These are phyloP conservation scores for Casaregolazyma suthepensis DNA, from an alignment of 1,139 yeast genomes.

Conservation along the genomic window DNA sequence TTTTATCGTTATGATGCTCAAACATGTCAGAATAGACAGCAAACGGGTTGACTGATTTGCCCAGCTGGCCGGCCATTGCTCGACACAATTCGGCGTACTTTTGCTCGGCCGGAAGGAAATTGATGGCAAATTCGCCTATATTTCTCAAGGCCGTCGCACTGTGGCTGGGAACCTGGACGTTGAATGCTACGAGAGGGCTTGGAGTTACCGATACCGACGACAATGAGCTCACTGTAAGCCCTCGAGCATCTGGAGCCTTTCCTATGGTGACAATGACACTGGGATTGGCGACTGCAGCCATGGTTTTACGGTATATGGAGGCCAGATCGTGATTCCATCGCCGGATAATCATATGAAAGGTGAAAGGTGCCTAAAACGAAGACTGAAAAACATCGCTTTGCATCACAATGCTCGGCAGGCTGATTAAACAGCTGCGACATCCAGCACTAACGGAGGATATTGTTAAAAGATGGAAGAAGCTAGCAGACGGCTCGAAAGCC, in stretches of 20 bases:
- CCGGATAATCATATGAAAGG: conserved; percentile 5
- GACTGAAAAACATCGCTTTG: not conserved
- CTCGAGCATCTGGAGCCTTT: conserved; percentile 30
- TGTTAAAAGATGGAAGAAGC: not conserved
- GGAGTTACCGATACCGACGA: conserved; percentile 73
- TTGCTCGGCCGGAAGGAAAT: conserved; percentile 56
- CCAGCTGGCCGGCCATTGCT: conserved; percentile 33
- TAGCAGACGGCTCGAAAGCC: not conserved
- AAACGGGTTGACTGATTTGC: conserved; percentile 32
- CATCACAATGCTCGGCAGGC: conserved; percentile 2
- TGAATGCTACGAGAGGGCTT: conserved; percentile 68
- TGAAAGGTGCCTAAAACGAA: not conserved
- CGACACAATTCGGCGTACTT: conserved; percentile 40
- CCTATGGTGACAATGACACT: conserved; percentile 26
- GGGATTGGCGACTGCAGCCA: conserved; percentile 24
- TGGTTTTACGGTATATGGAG: conserved; percentile 16
- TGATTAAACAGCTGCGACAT: not conserved
- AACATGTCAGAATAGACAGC: conserved; percentile 30
- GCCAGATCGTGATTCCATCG: conserved; percentile 7
- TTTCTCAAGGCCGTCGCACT: conserved; percentile 62
- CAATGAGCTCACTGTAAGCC: conserved; percentile 78
- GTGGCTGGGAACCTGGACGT: conserved; percentile 73
- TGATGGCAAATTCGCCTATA: conserved; percentile 58
- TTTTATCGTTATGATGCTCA: conserved; percentile 37
- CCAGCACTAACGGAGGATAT: conserved; percentile 1